Conservation (phyloP, 371 early-diverging fungal genomes). For the Parasitella parasitica region DNA sequence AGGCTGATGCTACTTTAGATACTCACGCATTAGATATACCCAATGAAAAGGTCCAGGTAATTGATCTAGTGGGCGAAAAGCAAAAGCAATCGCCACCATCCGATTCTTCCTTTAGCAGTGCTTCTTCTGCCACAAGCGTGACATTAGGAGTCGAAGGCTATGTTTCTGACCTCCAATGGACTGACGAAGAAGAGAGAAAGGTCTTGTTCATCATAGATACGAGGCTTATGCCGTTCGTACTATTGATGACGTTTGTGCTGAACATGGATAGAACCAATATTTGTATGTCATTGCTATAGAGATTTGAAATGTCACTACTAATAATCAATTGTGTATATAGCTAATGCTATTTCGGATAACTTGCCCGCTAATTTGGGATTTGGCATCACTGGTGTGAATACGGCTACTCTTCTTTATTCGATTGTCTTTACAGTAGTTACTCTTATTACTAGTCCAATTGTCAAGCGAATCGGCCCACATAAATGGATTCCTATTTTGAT, state of each 20-base stretch:
- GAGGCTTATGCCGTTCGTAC: conserved; percentile 31
- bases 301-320: too few relatives aligned
- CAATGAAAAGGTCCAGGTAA: background rate
- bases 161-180: conserved; percentile 30
- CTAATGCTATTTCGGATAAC: conserved; percentile 49
- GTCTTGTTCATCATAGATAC: conserved; percentile 30
- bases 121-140: background rate
- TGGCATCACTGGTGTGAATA: conserved; percentile 38
- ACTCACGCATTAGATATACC: background rate
- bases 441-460: conserved; percentile 49
- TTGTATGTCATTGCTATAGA: background rate
- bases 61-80: background rate
- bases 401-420: conserved; percentile 33
- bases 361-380: conserved; percentile 42
- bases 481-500: conserved; percentile 61
- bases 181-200: conserved; percentile 28
- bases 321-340: conserved; percentile 5
- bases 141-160: background rate
- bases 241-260: conserved; percentile 22
- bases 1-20: background rate
- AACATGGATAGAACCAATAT: conserved; percentile 8
- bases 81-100: background rate
- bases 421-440: conserved; percentile 39
- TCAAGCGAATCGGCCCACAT: conserved; percentile 55
- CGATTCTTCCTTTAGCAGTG: background rate